phyloP scores from a whole-genome alignment of 176 grass and related monocot genomes.

The Hsuehochloa calcarea region DNA sequence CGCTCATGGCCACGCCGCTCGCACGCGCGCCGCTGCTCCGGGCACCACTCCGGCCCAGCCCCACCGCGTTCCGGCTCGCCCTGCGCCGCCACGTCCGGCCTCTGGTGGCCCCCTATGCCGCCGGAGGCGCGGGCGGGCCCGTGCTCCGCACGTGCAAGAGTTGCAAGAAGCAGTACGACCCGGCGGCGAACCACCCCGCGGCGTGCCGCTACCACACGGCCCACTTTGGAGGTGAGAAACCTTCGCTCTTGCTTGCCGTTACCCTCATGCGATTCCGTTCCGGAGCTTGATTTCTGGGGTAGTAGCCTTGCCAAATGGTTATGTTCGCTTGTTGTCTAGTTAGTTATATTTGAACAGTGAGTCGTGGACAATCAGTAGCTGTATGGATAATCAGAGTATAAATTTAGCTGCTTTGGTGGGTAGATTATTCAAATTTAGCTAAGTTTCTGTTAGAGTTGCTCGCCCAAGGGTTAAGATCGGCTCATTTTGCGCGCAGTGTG shows the following conservation, averaged over 20 bases:
- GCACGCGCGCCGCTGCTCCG: background rate
- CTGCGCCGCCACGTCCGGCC: background rate
- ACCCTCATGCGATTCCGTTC: background rate
- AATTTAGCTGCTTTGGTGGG: background rate
- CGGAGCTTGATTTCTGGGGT: background rate
- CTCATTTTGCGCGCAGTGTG: background rate
- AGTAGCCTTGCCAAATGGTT: background rate
- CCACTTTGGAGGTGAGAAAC: slow-evolving; percentile 58
- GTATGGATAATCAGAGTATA: background rate
- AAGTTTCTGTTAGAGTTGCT: background rate
- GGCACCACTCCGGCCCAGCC: background rate
- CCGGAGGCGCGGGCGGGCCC: background rate
- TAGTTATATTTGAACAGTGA: background rate
- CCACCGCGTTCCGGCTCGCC: background rate
- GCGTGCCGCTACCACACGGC: slow-evolving; percentile 66
- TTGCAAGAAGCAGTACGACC: slow-evolving; percentile 83
- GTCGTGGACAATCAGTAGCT: background rate
- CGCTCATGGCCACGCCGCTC: slow-evolving; percentile 5
- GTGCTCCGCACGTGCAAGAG: slow-evolving; percentile 76
- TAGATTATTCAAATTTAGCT: background rate
- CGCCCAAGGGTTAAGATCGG: background rate
- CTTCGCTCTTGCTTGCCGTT: background rate
- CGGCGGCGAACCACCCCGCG: slow-evolving; percentile 50
- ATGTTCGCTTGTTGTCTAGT: background rate
- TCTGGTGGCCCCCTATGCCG: background rate